Conservation (phyloP, 1,284 basidiomycete genomes). For the Fomitopsis betulina region DNA sequence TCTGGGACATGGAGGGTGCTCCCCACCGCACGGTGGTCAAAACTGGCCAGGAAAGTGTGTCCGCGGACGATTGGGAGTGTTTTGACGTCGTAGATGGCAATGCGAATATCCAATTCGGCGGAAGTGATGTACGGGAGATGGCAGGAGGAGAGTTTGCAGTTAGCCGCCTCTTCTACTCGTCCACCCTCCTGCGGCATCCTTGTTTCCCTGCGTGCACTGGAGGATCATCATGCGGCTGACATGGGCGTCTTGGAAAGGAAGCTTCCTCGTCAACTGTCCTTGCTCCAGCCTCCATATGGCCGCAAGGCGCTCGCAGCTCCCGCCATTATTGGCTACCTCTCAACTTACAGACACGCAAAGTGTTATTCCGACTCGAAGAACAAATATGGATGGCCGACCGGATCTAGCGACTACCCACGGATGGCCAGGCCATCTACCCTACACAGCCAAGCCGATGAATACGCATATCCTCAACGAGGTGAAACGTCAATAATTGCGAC, state of each 20-base stretch:
- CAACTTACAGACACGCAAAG: too few relatives aligned
- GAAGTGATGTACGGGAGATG: not conserved
- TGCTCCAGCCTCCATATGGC: not conserved
- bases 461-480: too few relatives aligned
- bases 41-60: not conserved
- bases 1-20: not conserved
- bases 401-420: too few relatives aligned
- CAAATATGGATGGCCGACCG: too few relatives aligned
- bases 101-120: not conserved
- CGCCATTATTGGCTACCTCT: too few relatives aligned
- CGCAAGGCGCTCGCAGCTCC: not conserved
- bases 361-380: too few relatives aligned
- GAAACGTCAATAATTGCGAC: too few relatives aligned
- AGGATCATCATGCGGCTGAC: not conserved
- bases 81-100: not conserved
- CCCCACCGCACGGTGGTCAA: not conserved
- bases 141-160: not conserved
- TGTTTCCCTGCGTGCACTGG: not conserved
- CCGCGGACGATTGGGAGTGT: not conserved
- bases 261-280: not conserved
- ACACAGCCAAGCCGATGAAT: too few relatives aligned
- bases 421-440: not conserved
- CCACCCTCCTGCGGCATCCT: not conserved
- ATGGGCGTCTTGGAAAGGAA: not conserved
- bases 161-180: not conserved